Evolutionary conservation across 805 yeast genomes (phyloP).

Genomic region (Zygosaccharomyces siamensis): DNA sequence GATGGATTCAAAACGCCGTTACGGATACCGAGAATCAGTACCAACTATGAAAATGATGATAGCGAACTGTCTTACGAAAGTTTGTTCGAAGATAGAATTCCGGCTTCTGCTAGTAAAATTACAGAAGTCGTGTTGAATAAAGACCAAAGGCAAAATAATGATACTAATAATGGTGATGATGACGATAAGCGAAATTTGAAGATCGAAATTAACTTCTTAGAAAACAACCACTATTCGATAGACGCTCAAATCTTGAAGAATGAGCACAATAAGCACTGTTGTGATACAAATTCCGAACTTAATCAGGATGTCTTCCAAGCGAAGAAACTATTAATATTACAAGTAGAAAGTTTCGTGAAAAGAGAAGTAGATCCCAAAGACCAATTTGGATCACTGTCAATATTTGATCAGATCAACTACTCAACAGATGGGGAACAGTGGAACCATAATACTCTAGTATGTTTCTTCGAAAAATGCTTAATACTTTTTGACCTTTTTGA

Average conservation of each 20-base stretch:
- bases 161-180: not conserved
- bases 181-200: not conserved
- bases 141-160: not conserved
- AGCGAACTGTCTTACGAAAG: not conserved
- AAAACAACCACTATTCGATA: not conserved
- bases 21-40: constrained; percentile 1
- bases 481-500: constrained; percentile 21
- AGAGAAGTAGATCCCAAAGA: constrained; percentile 10
- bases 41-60: constrained; percentile 2
- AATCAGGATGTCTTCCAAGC: not conserved
- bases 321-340: constrained; percentile 2
- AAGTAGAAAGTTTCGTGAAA: constrained; percentile 7
- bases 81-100: not conserved
- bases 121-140: not conserved
- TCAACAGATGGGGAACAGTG: constrained; percentile 43
- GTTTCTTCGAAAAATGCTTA: constrained; percentile 17
- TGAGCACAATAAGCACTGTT: not conserved
- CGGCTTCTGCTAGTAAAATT: not conserved
- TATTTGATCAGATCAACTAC: constrained; percentile 42
- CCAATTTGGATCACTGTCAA: constrained; percentile 17
- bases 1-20: constrained; percentile 26
- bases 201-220: constrained; percentile 1
- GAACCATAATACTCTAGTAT: constrained; percentile 29
- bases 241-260: not conserved
- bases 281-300: not conserved